phyloP scores from a whole-genome alignment of 768 basidiomycete genomes.

The Rhodotorula kratochvilovae region DNA sequence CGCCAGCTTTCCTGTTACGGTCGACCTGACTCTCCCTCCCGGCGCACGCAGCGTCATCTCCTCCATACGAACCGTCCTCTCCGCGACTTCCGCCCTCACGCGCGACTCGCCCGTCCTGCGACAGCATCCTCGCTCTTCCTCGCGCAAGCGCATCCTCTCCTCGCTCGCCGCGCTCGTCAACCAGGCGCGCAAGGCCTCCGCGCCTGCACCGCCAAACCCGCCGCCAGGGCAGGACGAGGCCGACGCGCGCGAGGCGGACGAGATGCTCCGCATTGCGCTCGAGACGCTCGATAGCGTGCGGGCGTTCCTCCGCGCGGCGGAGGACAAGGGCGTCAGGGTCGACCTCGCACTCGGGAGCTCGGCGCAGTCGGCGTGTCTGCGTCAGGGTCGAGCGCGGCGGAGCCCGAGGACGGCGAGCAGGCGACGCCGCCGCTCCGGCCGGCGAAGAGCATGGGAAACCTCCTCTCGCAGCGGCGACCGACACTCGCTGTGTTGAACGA shows the following conservation, averaged over 20 bases:
- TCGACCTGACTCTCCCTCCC: not conserved
- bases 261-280: slow-evolving; percentile 74
- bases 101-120: slow-evolving; percentile 72
- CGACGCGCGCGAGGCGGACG: slow-evolving; percentile 60
- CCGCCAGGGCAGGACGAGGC: slow-evolving; percentile 56
- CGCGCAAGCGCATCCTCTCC: slow-evolving; percentile 75
- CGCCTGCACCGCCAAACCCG: slow-evolving; percentile 5
- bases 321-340: slow-evolving; percentile 46
- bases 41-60: slow-evolving; percentile 63
- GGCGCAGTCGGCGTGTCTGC: not conserved
- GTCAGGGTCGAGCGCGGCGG: not conserved
- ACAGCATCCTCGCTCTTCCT: slow-evolving; percentile 62
- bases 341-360: slow-evolving; percentile 4
- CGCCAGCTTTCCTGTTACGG: not conserved
- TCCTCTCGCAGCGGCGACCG: slow-evolving; percentile 15
- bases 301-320: slow-evolving; percentile 59
- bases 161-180: slow-evolving; percentile 74
- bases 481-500: not conserved
- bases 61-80: slow-evolving; percentile 79
- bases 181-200: slow-evolving; percentile 54
- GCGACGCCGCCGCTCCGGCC: not conserved
- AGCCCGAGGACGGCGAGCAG: too few relatives aligned
- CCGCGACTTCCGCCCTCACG: slow-evolving; percentile 73
- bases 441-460: slow-evolving; percentile 22
- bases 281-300: slow-evolving; percentile 76